Conservation (phyloP, 768 basidiomycete species). For the Boletellus sp. region DNA sequence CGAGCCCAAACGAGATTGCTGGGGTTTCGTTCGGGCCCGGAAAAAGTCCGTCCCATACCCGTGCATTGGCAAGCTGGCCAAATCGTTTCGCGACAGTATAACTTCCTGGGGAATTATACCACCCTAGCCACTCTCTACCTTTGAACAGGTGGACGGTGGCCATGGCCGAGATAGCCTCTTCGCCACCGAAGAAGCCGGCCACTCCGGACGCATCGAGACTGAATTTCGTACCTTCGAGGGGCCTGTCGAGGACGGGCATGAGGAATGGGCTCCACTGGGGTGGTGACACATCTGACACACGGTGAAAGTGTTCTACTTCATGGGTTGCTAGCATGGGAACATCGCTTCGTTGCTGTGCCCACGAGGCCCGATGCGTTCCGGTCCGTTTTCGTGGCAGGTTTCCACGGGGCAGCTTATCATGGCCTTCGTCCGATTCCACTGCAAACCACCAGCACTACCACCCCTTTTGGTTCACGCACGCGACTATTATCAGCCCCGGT, state of each 20-base stretch:
- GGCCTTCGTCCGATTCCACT: neutral
- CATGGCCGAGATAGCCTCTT: conserved; percentile 38
- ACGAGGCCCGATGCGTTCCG: neutral
- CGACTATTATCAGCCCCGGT: too few relatives aligned
- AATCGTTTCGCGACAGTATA: conserved; percentile 33
- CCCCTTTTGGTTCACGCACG: too few relatives aligned
- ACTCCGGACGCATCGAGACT: conserved; percentile 30
- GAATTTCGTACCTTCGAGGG: conserved; percentile 10
- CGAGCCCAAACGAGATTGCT: conserved; percentile 27
- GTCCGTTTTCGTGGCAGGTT: too few relatives aligned
- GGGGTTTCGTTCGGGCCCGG: conserved; percentile 29
- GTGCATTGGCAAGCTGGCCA: conserved; percentile 26
- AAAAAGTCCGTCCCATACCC: conserved; percentile 32
- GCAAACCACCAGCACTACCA: neutral
- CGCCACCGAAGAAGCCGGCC: conserved; percentile 36
- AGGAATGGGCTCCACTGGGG: neutral
- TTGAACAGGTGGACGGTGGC: conserved; percentile 31
- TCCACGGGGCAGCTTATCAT: too few relatives aligned
- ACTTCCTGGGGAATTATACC: conserved; percentile 38
- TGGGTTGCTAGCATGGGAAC: too few relatives aligned
- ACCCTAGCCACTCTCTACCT: conserved; percentile 33
- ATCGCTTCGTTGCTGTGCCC: neutral
- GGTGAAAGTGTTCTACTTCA: too few relatives aligned
- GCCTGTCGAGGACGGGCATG: conserved; percentile 17
- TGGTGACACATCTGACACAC: too few relatives aligned